A percentile compares a stretch with the other conserved stretches of the same genome.
phyloP scores from a whole-genome alignment of 495 filamentous ascomycete genomes.

The Evansstolkia leycettana region DNA sequence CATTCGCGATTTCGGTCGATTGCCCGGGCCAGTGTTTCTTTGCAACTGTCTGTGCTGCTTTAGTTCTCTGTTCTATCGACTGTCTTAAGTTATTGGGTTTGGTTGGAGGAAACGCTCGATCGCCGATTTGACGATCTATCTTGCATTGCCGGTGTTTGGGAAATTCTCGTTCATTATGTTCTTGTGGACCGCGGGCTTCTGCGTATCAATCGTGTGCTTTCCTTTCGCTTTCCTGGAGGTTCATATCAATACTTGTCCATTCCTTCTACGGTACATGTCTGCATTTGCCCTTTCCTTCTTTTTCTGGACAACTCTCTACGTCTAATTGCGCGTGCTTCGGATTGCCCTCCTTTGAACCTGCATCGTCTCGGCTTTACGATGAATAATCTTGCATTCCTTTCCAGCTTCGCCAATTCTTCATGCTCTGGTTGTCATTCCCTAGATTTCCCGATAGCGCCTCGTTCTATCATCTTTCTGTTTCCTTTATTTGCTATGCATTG shows the following conservation, averaged over 20 bases:
- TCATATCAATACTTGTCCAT: neutral
- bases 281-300: neutral
- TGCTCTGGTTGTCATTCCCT: no score
- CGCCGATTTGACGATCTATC: slow-evolving; percentile 18
- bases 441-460: no score
- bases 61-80: neutral
- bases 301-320: slow-evolving; percentile 2
- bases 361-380: no score
- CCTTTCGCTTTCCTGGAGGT: slow-evolving; percentile 4
- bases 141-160: slow-evolving; percentile 37
- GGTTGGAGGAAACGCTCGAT: slow-evolving; percentile 1
- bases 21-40: no score
- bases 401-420: no score
- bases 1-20: no score
- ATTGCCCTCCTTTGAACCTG: slow-evolving; percentile 12
- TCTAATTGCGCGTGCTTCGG: slow-evolving; percentile 5
- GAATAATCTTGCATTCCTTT: no score
- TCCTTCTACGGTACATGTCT: slow-evolving; percentile 3
- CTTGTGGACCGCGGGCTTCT: slow-evolving; percentile 6
- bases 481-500: no score
- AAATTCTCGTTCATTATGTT: slow-evolving; percentile 13
- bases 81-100: neutral
- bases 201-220: slow-evolving; percentile 18
- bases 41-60: no score
- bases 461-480: no score